Evolutionary conservation across 176 grass and related monocot species (phyloP), one percentile per base, ranked within the genome.

Genomic region (Stipa capillata): DNA sequence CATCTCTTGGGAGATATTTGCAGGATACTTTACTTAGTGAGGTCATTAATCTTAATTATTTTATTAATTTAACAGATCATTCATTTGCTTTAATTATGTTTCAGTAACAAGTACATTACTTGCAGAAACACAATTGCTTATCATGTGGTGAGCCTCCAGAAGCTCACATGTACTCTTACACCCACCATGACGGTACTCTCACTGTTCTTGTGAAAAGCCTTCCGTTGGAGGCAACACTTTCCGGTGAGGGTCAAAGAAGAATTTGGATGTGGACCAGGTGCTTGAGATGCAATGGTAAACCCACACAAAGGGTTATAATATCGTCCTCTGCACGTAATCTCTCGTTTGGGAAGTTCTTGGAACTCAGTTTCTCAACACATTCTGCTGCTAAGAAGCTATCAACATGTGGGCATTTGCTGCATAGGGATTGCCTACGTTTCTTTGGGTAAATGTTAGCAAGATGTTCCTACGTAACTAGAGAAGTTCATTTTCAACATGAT

Each of bases 241-340:
- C 92, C 0, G 80, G 76, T 77, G 81, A 86, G 63, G 63, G 34
- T 78, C 86, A 89, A 80, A 87, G 88, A 79, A 90, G 71, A 84
- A 94, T 98, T 88, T 98, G 95, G 95, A 92, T 94, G 95, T 98
- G 95, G 95, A 98, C 89, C 36, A 85, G 87, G 68, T 98, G 95
- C 70, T 85, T 94, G 79, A 88, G 83, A 86, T 98, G 95, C 77
- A 83, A 86, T 73, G 84, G 39, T 82, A 84, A 90, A 54, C 82
- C 87, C 57, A 88, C 79, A 40, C 78, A 34, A 1, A 90, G 92
- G 74, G 92, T 90, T 82, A 56, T 90, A 50, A 75, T 94, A 50
- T 98, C 95, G 50, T 88, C 87, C 63, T 90, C 89, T 62, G 91
- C 95, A 7, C 77, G 85, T 45, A 92, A 85, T 88, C 79, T 98